Evolutionary conservation across 768 basidiomycete species (phyloP).

Genomic region (Leucocoprinus birnbaumii): DNA sequence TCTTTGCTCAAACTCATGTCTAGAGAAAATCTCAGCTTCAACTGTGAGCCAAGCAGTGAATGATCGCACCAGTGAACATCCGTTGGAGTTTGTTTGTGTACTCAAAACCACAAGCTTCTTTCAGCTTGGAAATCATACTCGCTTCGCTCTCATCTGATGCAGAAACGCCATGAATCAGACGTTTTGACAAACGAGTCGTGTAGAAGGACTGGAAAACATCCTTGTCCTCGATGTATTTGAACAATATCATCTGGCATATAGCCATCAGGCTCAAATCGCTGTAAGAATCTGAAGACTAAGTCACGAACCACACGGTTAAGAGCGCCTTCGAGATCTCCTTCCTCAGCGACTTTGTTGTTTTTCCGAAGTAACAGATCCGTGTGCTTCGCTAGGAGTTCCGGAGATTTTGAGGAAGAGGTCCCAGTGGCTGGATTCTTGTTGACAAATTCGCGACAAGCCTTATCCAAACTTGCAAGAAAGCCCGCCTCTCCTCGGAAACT

Average conservation of each 20-base stretch:
- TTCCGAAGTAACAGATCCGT: constrained; percentile 87
- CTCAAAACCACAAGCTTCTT: constrained; percentile 95
- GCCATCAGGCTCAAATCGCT: constrained; percentile 19
- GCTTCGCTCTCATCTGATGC: constrained; percentile 96
- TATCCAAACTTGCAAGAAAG: constrained; percentile 90
- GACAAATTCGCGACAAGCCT: constrained; percentile 94
- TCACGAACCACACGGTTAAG: constrained; percentile 81
- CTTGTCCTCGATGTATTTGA: constrained; percentile 99
- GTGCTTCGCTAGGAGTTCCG: constrained; percentile 90
- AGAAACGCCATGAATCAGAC: constrained; percentile 87
- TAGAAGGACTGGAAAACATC: constrained; percentile 99
- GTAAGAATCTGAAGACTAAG: constrained; percentile 27
- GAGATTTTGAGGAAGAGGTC: constrained; percentile 81
- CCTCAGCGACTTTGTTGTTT: constrained; percentile 94
- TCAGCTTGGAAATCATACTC: constrained; percentile 97
- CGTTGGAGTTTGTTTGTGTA: constrained; percentile 94
- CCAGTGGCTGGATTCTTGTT: constrained; percentile 92
- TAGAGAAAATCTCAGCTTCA: constrained; percentile 24
- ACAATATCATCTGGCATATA: constrained; percentile 80
- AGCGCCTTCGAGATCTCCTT: constrained; percentile 85
- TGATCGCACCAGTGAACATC: constrained; percentile 85
- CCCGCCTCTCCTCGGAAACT: constrained; percentile 92
- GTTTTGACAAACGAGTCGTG: constrained; percentile 88
- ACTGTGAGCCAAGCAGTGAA: constrained; percentile 1
- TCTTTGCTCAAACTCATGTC: constrained; percentile 97